Evolutionary conservation across 176 grass and related monocot genomes (phyloP).

Genomic region (Hyparrhenia diplandra): DNA sequence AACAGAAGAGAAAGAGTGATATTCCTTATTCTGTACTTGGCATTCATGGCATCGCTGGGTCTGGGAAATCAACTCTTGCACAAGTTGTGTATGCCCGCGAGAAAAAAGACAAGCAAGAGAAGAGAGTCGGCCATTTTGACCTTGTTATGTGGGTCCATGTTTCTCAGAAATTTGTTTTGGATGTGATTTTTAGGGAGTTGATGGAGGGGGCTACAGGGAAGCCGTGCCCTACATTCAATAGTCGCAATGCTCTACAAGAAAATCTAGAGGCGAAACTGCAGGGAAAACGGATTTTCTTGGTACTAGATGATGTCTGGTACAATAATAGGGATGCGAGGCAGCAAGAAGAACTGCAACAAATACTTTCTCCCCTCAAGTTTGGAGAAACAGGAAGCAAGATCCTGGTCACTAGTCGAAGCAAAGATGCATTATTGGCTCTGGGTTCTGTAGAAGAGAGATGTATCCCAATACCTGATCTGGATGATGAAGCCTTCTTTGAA

Average conservation of each 20-base stretch:
- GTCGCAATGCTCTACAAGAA: background rate
- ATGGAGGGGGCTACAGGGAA: background rate
- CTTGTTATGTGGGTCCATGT: too few species aligned
- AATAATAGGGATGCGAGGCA: too few species aligned
- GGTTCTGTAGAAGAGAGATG: too few species aligned
- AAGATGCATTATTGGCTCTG: too few species aligned
- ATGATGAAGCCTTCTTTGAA: background rate
- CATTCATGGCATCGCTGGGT: conserved; percentile 12
- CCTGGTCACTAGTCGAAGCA: too few species aligned
- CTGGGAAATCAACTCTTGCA: too few species aligned
- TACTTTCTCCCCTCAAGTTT: too few species aligned
- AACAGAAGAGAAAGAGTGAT: background rate
- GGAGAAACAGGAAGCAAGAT: too few species aligned
- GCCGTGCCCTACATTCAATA: background rate
- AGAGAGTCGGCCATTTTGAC: background rate
- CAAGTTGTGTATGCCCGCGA: too few species aligned
- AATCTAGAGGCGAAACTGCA: background rate
- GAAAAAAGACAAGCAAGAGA: background rate
- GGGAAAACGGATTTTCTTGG: background rate
- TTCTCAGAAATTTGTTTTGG: background rate
- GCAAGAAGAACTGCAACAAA: too few species aligned
- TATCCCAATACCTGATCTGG: too few species aligned
- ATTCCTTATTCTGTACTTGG: background rate
- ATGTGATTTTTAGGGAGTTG: background rate
- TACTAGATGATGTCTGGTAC: too few species aligned